Percentiles rank a stretch among this genome's conserved stretches.
Conservation (phyloP, 257 asterid genomes). For the Solanum clarkiae region DNA sequence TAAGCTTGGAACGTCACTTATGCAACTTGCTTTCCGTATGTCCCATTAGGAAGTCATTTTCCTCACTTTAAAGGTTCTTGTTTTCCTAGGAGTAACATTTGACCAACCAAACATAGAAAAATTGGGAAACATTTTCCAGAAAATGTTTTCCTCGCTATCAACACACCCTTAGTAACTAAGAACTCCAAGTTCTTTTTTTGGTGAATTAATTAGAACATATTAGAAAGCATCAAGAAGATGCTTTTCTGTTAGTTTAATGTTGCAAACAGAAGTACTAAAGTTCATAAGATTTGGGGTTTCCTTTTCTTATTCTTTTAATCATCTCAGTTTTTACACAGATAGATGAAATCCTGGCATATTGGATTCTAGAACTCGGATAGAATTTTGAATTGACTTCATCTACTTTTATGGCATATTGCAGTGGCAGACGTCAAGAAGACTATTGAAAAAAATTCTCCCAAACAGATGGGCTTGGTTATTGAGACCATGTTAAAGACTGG, state of each 20-base stretch:
- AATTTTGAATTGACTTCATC: background rate
- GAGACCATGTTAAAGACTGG: slow-evolving; percentile 90
- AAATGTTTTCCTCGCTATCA: too few species aligned
- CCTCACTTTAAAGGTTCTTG: too few species aligned
- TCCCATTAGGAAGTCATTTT: too few species aligned
- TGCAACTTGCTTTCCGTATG: too few species aligned
- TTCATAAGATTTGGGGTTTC: background rate
- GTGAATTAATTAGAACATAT: too few species aligned
- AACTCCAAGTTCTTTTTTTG: background rate
- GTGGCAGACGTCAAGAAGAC: slow-evolving; percentile 55
- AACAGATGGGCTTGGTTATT: slow-evolving; percentile 53
- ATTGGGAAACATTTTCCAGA: too few species aligned
- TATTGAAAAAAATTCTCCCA: slow-evolving; percentile 49
- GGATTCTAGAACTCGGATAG: background rate
- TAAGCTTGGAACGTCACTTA: too few species aligned
- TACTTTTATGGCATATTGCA: slow-evolving; percentile 27
- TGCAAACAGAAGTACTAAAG: background rate
- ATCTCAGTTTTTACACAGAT: background rate
- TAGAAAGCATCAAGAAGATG: background rate
- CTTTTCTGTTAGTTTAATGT: background rate
- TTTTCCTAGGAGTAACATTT: too few species aligned
- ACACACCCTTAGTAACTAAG: background rate
- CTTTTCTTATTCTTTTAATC: background rate
- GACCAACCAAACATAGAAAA: too few species aligned
- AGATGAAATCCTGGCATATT: background rate